A percentile compares a stretch with the other conserved stretches of the same genome.
Evolutionary conservation across 176 grass and related monocot genomes (phyloP).

Genomic region (Ampelocalamus luodianensis): DNA sequence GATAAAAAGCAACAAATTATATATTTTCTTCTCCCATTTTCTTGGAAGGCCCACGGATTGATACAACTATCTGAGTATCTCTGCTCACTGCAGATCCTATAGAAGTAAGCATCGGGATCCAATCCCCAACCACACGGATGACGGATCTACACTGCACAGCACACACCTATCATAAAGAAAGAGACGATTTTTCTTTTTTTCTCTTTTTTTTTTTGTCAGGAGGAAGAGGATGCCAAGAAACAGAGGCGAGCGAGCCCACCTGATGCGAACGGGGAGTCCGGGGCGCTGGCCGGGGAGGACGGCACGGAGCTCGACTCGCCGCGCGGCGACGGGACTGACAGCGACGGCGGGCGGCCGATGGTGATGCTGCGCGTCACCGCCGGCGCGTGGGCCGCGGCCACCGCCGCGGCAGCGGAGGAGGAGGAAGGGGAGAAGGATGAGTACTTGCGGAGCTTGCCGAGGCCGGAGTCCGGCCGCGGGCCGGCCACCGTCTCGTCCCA

Average conservation of each 20-base stretch:
- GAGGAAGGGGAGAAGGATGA: slow-evolving; percentile 67
- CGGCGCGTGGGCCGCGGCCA: neutral
- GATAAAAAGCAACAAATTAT: neutral
- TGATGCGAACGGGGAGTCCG: slow-evolving; percentile 56
- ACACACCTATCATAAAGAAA: neutral
- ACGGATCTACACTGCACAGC: neutral
- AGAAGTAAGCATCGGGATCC: slow-evolving; percentile 6
- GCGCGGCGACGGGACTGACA: slow-evolving; percentile 36
- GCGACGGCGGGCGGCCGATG: slow-evolving; percentile 52
- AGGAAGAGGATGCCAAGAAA: neutral
- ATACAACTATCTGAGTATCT: neutral
- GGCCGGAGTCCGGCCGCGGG: slow-evolving; percentile 70
- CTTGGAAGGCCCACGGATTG: neutral
- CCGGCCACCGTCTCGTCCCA: slow-evolving; percentile 97
- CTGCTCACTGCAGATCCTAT: slow-evolving; percentile 3
- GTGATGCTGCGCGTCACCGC: slow-evolving; percentile 66
- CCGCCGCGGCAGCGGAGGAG: slow-evolving; percentile 22
- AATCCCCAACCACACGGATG: slow-evolving; percentile 14
- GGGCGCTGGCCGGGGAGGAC: slow-evolving; percentile 58
- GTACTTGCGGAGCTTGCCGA: slow-evolving; percentile 77
- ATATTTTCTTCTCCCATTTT: neutral
- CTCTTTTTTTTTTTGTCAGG: neutral
- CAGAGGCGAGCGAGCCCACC: slow-evolving; percentile 33
- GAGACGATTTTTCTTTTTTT: neutral
- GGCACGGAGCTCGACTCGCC: slow-evolving; percentile 53